Conservation (phyloP, 805 yeast genomes). For the Cyberlindnera samutprakarnensis region DNA sequence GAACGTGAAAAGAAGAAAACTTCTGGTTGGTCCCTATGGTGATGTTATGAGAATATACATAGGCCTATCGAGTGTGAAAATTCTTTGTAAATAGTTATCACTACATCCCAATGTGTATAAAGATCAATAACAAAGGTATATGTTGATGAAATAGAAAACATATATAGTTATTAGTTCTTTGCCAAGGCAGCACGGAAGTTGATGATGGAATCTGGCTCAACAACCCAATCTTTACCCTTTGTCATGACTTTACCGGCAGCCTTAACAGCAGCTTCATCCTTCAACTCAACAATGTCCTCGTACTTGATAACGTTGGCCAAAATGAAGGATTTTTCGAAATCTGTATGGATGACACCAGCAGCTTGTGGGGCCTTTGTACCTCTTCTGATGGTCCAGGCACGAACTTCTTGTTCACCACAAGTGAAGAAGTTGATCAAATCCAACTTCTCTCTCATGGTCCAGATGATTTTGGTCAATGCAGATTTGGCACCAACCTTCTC, state of each 20-base stretch:
- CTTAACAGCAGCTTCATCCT: constrained; percentile 77
- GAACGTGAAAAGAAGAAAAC: constrained; percentile 59
- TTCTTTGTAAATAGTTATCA: constrained; percentile 1
- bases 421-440: constrained; percentile 92
- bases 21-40: constrained; percentile 37
- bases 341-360: constrained; percentile 96
- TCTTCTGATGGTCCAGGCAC: constrained; percentile 95
- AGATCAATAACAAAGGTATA: too few species aligned
- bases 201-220: constrained; percentile 91
- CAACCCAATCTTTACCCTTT: constrained; percentile 93
- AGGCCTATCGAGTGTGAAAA: not conserved
- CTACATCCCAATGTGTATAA: not conserved
- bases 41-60: too few species aligned
- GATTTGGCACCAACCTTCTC: constrained; percentile 66
- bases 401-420: constrained; percentile 91
- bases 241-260: constrained; percentile 83
- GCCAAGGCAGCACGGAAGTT: constrained; percentile 94
- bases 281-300: constrained; percentile 64
- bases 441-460: constrained; percentile 79
- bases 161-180: constrained; percentile 37
- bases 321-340: constrained; percentile 89
- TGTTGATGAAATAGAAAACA: too few species aligned
- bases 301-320: constrained; percentile 89
- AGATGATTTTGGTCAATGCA: constrained; percentile 80
- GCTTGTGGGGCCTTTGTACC: constrained; percentile 98